A percentile compares a stretch with the other conserved stretches of the same genome.
These are phyloP conservation scores for Cyamopsis tetragonoloba DNA, from an alignment of 306 rosid genomes.

Conservation along the genomic window DNA sequence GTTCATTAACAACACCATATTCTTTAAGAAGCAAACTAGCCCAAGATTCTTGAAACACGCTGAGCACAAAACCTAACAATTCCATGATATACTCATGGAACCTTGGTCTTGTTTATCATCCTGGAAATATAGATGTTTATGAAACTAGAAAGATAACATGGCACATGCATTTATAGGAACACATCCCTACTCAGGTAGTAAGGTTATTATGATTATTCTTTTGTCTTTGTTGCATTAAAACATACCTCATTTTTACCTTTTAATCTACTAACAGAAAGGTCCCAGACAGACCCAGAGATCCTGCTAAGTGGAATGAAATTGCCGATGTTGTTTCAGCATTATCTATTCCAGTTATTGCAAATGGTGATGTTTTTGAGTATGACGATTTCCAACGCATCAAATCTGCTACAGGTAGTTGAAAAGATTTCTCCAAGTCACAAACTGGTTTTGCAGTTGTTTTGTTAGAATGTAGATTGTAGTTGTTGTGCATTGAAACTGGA, in stretches of 20 bases:
- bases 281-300: constrained; percentile 89
- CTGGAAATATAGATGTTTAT: background rate
- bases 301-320: constrained; percentile 90
- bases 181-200: too few relatives aligned
- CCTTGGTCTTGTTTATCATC: background rate
- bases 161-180: background rate
- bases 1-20: background rate
- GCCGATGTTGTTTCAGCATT: constrained; percentile 81
- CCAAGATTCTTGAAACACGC: background rate
- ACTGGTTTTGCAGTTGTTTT: constrained; percentile 13
- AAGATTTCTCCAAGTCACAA: background rate
- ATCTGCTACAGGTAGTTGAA: constrained; percentile 66
- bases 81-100: background rate
- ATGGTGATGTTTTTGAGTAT: constrained; percentile 78
- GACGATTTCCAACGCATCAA: constrained; percentile 61
- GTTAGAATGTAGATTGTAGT: constrained; percentile 12
- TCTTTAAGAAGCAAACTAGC: constrained; percentile 19
- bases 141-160: background rate
- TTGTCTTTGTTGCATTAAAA: constrained; percentile 14
- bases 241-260: constrained; percentile 19
- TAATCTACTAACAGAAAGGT: constrained; percentile 57
- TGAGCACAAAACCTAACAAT: background rate
- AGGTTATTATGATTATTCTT: background rate
- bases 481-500: background rate
- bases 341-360: constrained; percentile 87